These are phyloP conservation scores for Tinospora cordifolia DNA, from an alignment of 164 flowering plant species.

Conservation along the genomic window DNA sequence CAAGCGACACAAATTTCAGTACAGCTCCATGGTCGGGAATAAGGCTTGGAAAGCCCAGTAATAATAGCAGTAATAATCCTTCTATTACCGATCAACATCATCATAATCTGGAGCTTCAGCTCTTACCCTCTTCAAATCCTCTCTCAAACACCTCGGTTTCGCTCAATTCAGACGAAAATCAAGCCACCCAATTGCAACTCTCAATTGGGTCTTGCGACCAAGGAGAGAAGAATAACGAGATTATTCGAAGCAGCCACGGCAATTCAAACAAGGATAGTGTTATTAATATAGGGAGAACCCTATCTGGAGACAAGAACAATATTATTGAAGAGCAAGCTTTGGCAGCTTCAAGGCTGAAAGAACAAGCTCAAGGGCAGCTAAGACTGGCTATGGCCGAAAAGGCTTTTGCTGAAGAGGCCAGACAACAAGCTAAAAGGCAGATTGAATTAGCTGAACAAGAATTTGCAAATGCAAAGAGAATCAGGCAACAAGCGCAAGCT, in stretches of 20 bases:
- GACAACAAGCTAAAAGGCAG: constrained; percentile 60
- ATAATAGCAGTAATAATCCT: constrained; percentile 9
- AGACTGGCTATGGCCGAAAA: constrained; percentile 60
- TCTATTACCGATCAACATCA: constrained; percentile 6
- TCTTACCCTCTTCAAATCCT: constrained; percentile 32
- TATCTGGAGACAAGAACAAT: constrained; percentile 14
- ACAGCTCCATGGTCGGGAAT: constrained; percentile 35
- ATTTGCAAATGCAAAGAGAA: constrained; percentile 68
- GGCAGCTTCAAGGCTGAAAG: constrained; percentile 26
- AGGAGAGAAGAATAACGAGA: constrained; percentile 9
- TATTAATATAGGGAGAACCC: background rate
- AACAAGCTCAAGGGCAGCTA: constrained; percentile 48
- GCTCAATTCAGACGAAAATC: constrained; percentile 31
- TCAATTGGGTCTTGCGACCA: constrained; percentile 58
- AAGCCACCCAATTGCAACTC: constrained; percentile 56
- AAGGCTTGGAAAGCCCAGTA: constrained; percentile 24
- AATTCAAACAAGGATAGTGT: constrained; percentile 10
- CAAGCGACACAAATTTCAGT: constrained; percentile 66
- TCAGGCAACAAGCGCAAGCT: constrained; percentile 69
- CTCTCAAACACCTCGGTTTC: constrained; percentile 18
- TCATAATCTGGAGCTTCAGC: constrained; percentile 70
- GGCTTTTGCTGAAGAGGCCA: constrained; percentile 68
- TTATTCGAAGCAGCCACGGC: background rate
- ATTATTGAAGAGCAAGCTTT: constrained; percentile 10
- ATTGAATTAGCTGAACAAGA: constrained; percentile 76